Percentiles rank a stretch among this genome's conserved stretches.
Evolutionary conservation across 345 rosid genomes (phyloP).

Genomic region (Murraya koenigii): DNA sequence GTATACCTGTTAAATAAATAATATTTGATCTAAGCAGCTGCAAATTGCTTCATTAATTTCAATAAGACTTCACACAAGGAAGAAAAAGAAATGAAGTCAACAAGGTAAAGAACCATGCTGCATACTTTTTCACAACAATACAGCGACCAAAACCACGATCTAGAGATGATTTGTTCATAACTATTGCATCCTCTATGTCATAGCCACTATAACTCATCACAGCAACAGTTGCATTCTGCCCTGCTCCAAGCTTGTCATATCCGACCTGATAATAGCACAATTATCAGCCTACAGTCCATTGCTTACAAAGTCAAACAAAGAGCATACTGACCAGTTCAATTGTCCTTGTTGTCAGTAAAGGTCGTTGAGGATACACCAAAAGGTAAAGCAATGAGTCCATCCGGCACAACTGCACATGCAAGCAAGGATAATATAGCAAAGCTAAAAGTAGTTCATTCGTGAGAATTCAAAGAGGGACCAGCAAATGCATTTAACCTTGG

Average conservation of each 20-base stretch:
- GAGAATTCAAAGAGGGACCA: background rate
- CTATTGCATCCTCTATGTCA: conserved; percentile 97
- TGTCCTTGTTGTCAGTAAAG: conserved; percentile 89
- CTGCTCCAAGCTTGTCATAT: conserved; percentile 98
- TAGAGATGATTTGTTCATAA: conserved; percentile 92
- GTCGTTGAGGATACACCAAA: conserved; percentile 93
- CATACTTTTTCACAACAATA: conserved; percentile 87
- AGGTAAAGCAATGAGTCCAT: conserved; percentile 89
- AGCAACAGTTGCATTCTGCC: conserved; percentile 98
- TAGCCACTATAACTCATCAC: conserved; percentile 96
- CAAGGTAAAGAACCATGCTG: background rate
- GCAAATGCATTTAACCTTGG: background rate
- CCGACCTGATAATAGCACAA: conserved; percentile 58
- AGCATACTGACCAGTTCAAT: conserved; percentile 73
- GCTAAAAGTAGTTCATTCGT: background rate
- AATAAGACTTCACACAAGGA: background rate
- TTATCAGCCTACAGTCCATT: conserved; percentile 23
- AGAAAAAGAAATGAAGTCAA: background rate
- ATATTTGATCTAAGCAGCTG: conserved; percentile 7
- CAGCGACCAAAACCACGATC: conserved; percentile 99
- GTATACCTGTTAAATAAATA: conserved; percentile 42
- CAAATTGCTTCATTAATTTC: background rate
- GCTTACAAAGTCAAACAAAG: background rate
- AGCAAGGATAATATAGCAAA: background rate
- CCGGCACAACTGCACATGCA: conserved; percentile 54